Base-by-base conservation (phyloP, 257 asterid genomes). In the Solanum gracilifrons region DNA sequence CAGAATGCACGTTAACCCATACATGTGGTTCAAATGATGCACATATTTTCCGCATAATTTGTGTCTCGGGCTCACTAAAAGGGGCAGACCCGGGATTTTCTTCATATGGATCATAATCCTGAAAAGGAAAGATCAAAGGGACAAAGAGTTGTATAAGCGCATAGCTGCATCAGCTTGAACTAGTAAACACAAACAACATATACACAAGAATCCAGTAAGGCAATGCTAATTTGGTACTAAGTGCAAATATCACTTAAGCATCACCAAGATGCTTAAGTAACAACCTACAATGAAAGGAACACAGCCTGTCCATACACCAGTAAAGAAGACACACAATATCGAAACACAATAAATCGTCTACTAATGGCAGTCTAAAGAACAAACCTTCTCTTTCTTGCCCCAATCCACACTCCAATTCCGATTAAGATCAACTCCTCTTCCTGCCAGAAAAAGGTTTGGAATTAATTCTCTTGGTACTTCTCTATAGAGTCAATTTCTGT, bases 1-100 rank as follows among this genome's bases (percentile, higher is more conserved):
- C 99, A n/a, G 98, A 97, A 90, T 97, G 99, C 93, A 95, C 99
- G 89, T 95, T 97, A 68, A 94, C 99, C 99, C 99, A 97, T 89
- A 96, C 91, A 92, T 96, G 99, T 62, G 99, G 99, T 90, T 93
- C 99, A 84, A 97, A 97, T 55, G 99, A 91, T 79, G 94, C 33
- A 23, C 96, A 89, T 87, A 97, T 92, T 89, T 94, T 97, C 85
- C 98, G 91, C 98, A 97, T 95, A 60, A 94, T 89, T 90, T 97
- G 99, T 86, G 95, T 87, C 98, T 97, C 99, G 1, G 99, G 98
- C 92, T 97, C 99, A 84, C 98, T 97, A 91, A 97, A 97, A 82
- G 99, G 96, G 90, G 93, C 93, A 87, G 92, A 89, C 86, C 98
- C 98, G 25, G 99, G 99, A 88, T 94, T 95, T 92, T 97, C 99